Evolutionary conservation across 1,139 yeast genomes (phyloP), one percentile per base, ranked within the genome.

Genomic region (Kazachstania sp.): DNA sequence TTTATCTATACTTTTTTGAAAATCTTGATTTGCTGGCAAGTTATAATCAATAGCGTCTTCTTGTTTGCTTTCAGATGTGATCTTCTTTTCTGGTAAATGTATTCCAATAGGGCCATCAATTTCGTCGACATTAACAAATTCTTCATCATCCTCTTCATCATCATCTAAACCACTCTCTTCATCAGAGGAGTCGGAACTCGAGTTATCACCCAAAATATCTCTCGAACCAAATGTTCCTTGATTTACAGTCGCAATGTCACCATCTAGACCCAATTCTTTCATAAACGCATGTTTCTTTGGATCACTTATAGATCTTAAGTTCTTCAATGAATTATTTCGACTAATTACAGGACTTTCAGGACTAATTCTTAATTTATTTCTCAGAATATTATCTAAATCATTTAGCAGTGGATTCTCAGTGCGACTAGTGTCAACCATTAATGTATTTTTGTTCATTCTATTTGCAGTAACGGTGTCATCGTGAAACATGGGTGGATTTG

Each of bases 21-120:
- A 63, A 4, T 63, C 69, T 23, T 62, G 64, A 47, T 67, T 70
- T 1, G 67, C 69, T 0, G 66, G 62, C 39, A 69, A 49, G 46
- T 70, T 69, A 46, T 63, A 64, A 48, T 69, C 72, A 7, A 29
- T 18, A 13, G 20, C 23, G 11, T 38, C 43, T 4, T 31, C 19
- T n/a, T 37, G 19, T n/a, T 39, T 31, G 4, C 7, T 36, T 9
- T 45, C 42, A 11, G 30, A 30, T 5, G 28, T 30, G 16, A 3
- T 4, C 15, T 18, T 41, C 18, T 31, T 44, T 9, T 41, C 43
- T n/a, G 45, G 31, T 5, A 30, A 4, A n/a, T 38, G 34, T 15
- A 37, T 37, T 11, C 59, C 54, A 35, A 63, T 56, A 2, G 64
- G 66, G 0, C 67, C 67, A 45, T 65, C 69, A 7, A 65, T 60